Percentiles rank a stretch among this genome's conserved stretches.
These are phyloP conservation scores for Boeremia lycopersici DNA, from an alignment of 2,329 filamentous ascomycete genomes.

Conservation along the genomic window DNA sequence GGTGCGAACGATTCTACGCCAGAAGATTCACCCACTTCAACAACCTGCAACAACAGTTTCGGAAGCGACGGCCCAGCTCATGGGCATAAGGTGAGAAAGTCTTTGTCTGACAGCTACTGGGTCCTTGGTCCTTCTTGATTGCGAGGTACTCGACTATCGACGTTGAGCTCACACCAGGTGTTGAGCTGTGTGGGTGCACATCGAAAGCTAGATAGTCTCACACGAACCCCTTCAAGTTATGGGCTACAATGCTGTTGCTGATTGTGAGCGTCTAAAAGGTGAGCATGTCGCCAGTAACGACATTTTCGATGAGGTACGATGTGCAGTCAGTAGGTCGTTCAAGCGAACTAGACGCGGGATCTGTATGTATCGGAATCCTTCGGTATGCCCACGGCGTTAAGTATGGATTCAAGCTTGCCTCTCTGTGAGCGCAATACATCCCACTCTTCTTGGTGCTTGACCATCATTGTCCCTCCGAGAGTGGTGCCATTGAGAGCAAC, in stretches of 20 bases:
- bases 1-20: constrained; percentile 63
- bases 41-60: constrained; percentile 20
- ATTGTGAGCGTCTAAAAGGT: not conserved
- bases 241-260: not conserved
- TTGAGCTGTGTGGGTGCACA: constrained; percentile 4
- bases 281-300: too few species aligned
- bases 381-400: constrained; percentile 48
- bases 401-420: constrained; percentile 51
- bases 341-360: constrained; percentile 12
- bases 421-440: constrained; percentile 52
- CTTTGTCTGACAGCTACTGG: constrained; percentile 18
- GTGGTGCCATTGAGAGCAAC: constrained; percentile 64
- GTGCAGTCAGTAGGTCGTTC: not conserved
- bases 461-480: constrained; percentile 64
- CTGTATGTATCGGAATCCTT: constrained; percentile 10
- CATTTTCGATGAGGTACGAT: not conserved
- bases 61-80: constrained; percentile 6
- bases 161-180: constrained; percentile 11
- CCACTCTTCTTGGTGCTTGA: constrained; percentile 62
- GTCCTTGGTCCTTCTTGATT: constrained; percentile 17
- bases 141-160: not conserved
- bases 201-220: constrained; percentile 50
- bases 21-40: not conserved
- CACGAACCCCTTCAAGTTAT: not conserved
- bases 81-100: constrained; percentile 23